Base-by-base conservation (phyloP, 2,329 filamentous ascomycete genomes). In the Didymella pomorum region DNA sequence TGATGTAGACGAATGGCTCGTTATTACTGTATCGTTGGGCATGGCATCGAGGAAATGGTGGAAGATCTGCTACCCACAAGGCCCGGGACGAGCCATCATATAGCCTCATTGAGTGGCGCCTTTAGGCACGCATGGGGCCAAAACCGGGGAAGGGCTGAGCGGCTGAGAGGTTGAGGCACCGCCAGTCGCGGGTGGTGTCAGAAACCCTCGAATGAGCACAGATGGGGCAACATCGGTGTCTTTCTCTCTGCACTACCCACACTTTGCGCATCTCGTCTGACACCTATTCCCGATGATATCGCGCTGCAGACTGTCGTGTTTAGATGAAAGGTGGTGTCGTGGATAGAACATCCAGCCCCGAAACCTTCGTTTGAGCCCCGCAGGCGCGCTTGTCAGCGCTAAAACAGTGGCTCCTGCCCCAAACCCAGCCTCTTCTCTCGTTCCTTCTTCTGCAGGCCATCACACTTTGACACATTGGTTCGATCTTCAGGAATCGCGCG, bases 21-120 rank as follows among this genome's bases (percentile, higher is more conserved):
- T 10, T 2, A 21, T 8, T 2, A n/a, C 21, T 8, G 5, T 4
- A 11, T 31, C 14, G 33, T 25, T 43, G 14, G 9, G 9, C 49
- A 43, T 52, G 28, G 28, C 28, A 29, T 29, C 28, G 10, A 29
- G 10, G 10, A 11, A 12, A 12, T 4, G 11, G 12, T 29, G 9
- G 10, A 29, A 11, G 9, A 12, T 29, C 9, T 29, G 11, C 10
- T 11, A 12, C 28, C 28, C 28, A 11, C 28, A 29, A 29, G 28
- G 28, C 28, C 11, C 50, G 56, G 56, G 45, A 58, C 45, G 37
- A 45, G 12, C 45, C 56, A 54, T 53, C 44, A 58, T 58, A 58
- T 58, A 58, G 44, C 44, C 49, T 47, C 8, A 21, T 23, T 14
- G 10, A 26, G 21, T 16, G 16, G 28, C 45, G 28, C 46, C 11